A percentile compares a stretch with the other conserved stretches of the same genome.
These are phyloP conservation scores for Trichosporon coremiiforme DNA, from an alignment of 1,284 basidiomycete species.

Conservation along the genomic window DNA sequence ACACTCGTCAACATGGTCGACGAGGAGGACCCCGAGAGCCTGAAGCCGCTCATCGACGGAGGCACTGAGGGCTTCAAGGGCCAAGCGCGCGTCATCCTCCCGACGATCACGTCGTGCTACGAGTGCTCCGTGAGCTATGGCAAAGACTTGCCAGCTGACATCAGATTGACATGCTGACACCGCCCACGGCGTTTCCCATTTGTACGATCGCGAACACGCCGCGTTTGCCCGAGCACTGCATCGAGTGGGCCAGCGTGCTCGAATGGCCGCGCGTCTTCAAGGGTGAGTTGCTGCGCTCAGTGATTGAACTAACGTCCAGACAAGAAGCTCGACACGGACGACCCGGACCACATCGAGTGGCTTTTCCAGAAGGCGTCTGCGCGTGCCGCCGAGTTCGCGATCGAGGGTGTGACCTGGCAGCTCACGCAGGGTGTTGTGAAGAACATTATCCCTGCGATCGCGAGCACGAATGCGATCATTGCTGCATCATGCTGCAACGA, in stretches of 20 bases:
- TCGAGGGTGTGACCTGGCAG: conserved; percentile 96
- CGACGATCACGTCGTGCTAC: conserved; percentile 93
- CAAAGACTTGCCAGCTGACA: not conserved
- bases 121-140: conserved; percentile 71
- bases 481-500: conserved; percentile 98
- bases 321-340: conserved; percentile 92
- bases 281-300: conserved; percentile 60
- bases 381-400: conserved; percentile 89
- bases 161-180: conserved; percentile 91
- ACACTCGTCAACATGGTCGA: conserved; percentile 94
- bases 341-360: conserved; percentile 97
- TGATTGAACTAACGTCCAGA: conserved; percentile 60
- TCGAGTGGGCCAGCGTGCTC: conserved; percentile 99
- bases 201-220: conserved; percentile 99
- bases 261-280: conserved; percentile 94
- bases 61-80: conserved; percentile 99
- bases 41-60: conserved; percentile 98
- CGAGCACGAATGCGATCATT: conserved; percentile 94
- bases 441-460: conserved; percentile 98
- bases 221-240: conserved; percentile 96
- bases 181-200: conserved; percentile 94
- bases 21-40: conserved; percentile 81
- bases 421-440: conserved; percentile 98
- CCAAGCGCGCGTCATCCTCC: conserved; percentile 95
- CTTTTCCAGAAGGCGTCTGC: conserved; percentile 75